Conservation (phyloP, 257 asterid genomes). For the Lithospermum erythrorhizon region DNA sequence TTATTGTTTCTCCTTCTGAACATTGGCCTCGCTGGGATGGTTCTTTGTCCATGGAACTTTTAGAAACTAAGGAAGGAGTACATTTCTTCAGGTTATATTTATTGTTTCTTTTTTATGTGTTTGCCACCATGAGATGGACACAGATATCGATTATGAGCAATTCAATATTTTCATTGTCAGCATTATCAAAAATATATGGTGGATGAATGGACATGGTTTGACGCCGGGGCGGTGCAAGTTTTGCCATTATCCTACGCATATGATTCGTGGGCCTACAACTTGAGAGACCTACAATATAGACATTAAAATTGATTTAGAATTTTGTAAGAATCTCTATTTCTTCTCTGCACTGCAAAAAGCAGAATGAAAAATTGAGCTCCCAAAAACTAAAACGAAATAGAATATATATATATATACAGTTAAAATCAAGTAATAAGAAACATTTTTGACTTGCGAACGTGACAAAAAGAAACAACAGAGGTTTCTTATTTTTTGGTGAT, state of each 20-base stretch:
- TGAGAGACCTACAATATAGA: too few species aligned
- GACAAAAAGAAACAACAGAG: neutral
- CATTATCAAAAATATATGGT: too few species aligned
- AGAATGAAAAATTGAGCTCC: too few species aligned
- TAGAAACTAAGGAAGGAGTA: constrained; percentile 52
- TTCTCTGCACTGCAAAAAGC: too few species aligned
- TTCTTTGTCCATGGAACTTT: constrained; percentile 74
- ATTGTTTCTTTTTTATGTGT: neutral
- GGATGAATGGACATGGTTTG: neutral
- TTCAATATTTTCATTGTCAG: neutral
- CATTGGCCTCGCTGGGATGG: constrained; percentile 99
- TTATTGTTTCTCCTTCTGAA: constrained; percentile 74
- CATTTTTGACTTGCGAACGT: neutral
- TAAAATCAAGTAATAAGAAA: neutral
- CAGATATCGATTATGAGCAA: neutral
- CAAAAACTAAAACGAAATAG: too few species aligned
- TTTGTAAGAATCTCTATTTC: too few species aligned
- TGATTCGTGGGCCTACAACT: too few species aligned
- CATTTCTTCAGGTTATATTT: constrained; percentile 57
- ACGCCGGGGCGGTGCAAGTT: neutral
- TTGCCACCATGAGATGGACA: neutral
- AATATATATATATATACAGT: too few species aligned
- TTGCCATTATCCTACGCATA: neutral
- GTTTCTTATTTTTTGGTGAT: neutral
- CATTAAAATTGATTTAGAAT: too few species aligned